These are phyloP conservation scores for Xenoacremonium recifei DNA, from an alignment of 2,329 filamentous ascomycete species.

Conservation along the genomic window DNA sequence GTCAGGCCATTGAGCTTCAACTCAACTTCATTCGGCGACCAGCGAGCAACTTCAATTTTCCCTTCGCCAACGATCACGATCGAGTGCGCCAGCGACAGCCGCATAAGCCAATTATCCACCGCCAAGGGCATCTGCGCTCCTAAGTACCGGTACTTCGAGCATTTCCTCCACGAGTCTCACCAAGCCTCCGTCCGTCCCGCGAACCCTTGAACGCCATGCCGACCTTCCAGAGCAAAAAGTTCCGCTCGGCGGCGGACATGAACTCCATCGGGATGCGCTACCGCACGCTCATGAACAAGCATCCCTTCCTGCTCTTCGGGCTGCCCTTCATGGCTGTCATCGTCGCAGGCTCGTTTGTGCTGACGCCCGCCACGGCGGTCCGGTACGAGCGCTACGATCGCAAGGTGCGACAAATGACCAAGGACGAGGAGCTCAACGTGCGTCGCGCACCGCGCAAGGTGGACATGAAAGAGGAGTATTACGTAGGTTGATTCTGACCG, in stretches of 20 bases:
- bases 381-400: constrained; percentile 92
- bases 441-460: constrained; percentile 69
- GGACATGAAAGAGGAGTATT: constrained; percentile 83
- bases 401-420: constrained; percentile 79
- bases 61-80: too few relatives aligned
- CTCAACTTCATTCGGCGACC: too few relatives aligned
- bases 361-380: constrained; percentile 90
- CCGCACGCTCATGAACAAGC: constrained; percentile 69
- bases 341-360: constrained; percentile 86
- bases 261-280: constrained; percentile 74
- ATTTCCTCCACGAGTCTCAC: neutral
- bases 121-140: neutral
- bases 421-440: constrained; percentile 83
- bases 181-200: neutral
- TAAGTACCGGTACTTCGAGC: neutral
- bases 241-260: constrained; percentile 63
- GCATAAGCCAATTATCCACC: neutral
- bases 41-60: too few relatives aligned
- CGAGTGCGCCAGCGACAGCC: neutral
- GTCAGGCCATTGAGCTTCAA: too few relatives aligned
- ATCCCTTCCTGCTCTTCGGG: constrained; percentile 90
- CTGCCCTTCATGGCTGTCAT: constrained; percentile 90
- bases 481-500: constrained; percentile 59
- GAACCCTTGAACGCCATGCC: constrained; percentile 24
- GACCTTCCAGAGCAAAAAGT: constrained; percentile 69